Evolutionary conservation across 208 protist genomes (phyloP).

Genomic region (Zelonia costaricensis): DNA sequence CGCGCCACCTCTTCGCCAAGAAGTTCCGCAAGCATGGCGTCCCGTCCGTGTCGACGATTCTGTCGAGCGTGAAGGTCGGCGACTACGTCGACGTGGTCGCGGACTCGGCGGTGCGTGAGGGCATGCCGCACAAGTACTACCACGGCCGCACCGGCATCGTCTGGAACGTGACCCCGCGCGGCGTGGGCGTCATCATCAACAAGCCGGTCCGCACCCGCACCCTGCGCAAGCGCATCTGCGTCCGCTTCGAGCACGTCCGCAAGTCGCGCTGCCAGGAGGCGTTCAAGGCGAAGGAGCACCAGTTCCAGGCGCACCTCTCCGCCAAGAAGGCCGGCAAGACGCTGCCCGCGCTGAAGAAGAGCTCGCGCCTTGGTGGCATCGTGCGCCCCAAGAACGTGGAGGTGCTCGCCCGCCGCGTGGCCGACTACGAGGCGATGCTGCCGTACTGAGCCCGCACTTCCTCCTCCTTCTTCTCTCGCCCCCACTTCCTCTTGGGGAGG

Average conservation of each 20-base stretch:
- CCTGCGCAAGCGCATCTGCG: slow-evolving; percentile 99
- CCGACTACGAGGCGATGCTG: slow-evolving; percentile 56
- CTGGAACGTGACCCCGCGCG: slow-evolving; percentile 99
- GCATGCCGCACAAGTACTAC: slow-evolving; percentile 99
- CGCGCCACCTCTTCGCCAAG: slow-evolving; percentile 94
- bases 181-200: slow-evolving; percentile 99
- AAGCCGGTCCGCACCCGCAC: slow-evolving; percentile 98
- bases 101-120: slow-evolving; percentile 98
- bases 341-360: slow-evolving; percentile 69
- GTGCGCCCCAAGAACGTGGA: slow-evolving; percentile 77
- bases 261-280: slow-evolving; percentile 93
- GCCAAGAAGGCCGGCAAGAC: slow-evolving; percentile 86
- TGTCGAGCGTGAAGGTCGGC: slow-evolving; percentile 97
- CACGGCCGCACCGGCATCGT: slow-evolving; percentile 99
- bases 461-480: not conserved
- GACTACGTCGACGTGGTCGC: slow-evolving; percentile 99
- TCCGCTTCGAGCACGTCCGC: slow-evolving; percentile 99
- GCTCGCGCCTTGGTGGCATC: slow-evolving; percentile 70
- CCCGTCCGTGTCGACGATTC: slow-evolving; percentile 94
- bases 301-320: slow-evolving; percentile 68
- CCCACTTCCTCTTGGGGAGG: too few species aligned
- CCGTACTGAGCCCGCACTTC: slow-evolving; percentile 40
- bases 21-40: slow-evolving; percentile 89
- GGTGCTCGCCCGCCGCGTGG: slow-evolving; percentile 72
- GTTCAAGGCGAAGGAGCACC: slow-evolving; percentile 85